These are phyloP conservation scores for Microcyclosporella mali DNA, from an alignment of 2,329 filamentous ascomycete genomes.

Conservation along the genomic window DNA sequence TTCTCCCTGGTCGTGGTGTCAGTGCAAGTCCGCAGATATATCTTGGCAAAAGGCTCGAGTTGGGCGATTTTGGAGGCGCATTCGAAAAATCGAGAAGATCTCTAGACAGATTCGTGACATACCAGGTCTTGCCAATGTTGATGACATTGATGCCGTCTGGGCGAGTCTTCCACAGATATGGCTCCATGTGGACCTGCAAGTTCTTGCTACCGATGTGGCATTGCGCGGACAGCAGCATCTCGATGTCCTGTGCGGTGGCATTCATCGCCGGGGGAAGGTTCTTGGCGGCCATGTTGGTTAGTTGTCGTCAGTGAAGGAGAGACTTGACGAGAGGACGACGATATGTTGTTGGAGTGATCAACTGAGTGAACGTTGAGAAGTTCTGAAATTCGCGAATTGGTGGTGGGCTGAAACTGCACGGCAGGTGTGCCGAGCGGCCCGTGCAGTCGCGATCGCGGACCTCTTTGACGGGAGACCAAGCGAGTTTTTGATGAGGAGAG, in stretches of 20 bases:
- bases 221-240: conserved; percentile 98
- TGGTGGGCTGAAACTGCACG: not conserved
- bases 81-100: not conserved
- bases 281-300: conserved; percentile 68
- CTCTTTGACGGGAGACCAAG: not conserved
- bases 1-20: conserved; percentile 70
- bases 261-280: conserved; percentile 95
- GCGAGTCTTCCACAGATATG: conserved; percentile 99
- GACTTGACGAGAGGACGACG: too few species aligned
- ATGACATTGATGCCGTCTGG: conserved; percentile 97
- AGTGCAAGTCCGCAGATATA: conserved; percentile 5
- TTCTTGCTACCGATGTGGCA: conserved; percentile 98
- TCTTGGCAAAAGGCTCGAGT: too few species aligned
- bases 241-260: conserved; percentile 95
- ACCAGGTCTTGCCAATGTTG: conserved; percentile 99
- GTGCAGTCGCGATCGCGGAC: too few species aligned
- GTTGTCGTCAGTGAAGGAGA: conserved; percentile 3
- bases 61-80: too few species aligned
- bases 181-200: conserved; percentile 98
- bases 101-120: conserved; percentile 36
- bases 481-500: not conserved
- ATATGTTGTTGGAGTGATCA: not conserved
- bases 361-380: not conserved
- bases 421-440: not conserved
- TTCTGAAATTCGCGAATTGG: not conserved